Conservation (phyloP, 345 rosid genomes). For the Physaria fendleri region DNA sequence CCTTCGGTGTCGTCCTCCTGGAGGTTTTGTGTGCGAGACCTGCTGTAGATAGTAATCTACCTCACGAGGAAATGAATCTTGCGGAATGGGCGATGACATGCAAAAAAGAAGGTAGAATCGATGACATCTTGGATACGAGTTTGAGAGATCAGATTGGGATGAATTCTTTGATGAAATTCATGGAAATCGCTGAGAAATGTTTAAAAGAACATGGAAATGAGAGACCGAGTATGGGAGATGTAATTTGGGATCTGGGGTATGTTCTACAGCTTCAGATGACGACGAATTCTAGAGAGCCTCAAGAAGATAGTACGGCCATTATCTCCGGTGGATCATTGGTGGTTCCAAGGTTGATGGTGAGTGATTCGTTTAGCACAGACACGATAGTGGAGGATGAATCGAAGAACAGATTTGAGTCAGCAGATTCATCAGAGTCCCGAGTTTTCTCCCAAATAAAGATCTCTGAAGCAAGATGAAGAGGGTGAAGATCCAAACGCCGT, state of each 20-base stretch:
- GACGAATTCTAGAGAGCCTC: constrained; percentile 14
- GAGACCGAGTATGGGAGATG: constrained; percentile 57
- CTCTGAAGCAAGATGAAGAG: not conserved
- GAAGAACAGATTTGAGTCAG: not conserved
- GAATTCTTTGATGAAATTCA: constrained; percentile 33
- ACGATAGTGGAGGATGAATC: not conserved
- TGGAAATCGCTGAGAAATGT: constrained; percentile 51
- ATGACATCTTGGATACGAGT: constrained; percentile 16
- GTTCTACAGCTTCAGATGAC: constrained; percentile 16
- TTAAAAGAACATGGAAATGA: constrained; percentile 40
- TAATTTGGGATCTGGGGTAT: constrained; percentile 38
- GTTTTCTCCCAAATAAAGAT: not conserved
- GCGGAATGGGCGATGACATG: constrained; percentile 20
- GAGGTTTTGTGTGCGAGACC: constrained; percentile 30
- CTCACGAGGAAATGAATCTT: constrained; percentile 13
- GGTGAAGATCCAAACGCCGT: too few species aligned
- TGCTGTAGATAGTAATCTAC: not conserved
- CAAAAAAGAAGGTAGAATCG: constrained; percentile 2
- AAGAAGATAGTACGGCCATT: constrained; percentile 20
- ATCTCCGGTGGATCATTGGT: constrained; percentile 4
- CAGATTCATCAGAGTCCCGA: not conserved
- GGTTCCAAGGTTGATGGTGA: constrained; percentile 3
- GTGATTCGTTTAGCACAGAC: not conserved
- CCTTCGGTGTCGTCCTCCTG: constrained; percentile 26
- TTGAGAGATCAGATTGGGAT: constrained; percentile 16